Evolutionary conservation across 179 eudicot species (phyloP).

Genomic region (Spergularia azorica): DNA sequence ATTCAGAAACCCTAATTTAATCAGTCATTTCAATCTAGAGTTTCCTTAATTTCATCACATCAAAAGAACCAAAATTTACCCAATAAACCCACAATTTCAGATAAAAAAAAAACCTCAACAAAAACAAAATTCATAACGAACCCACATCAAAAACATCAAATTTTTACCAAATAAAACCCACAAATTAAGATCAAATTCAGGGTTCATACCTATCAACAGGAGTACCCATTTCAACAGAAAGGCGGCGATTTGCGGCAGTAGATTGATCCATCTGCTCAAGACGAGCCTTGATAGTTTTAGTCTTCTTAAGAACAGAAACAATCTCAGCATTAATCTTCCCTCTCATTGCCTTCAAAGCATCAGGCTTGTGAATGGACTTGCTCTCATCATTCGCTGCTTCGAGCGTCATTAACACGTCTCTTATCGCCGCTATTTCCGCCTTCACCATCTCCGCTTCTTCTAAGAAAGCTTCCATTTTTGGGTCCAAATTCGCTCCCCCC

Average conservation of each 20-base stretch:
- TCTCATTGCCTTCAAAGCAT: conserved; percentile 61
- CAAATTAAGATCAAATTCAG: neutral
- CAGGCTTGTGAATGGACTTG: conserved; percentile 73
- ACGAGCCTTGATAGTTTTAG: conserved; percentile 58
- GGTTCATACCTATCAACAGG: conserved; percentile 53
- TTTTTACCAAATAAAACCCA: neutral
- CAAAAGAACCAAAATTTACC: too few relatives aligned
- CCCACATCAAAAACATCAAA: neutral
- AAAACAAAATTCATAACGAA: neutral
- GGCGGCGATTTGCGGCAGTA: conserved; percentile 53
- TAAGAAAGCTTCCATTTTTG: conserved; percentile 64
- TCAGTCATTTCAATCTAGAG: too few relatives aligned
- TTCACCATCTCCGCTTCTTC: conserved; percentile 84
- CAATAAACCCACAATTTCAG: too few relatives aligned
- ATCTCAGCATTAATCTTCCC: conserved; percentile 60
- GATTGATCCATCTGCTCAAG: conserved; percentile 81
- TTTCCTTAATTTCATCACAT: too few relatives aligned
- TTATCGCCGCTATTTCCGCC: conserved; percentile 57
- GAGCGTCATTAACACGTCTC: conserved; percentile 46
- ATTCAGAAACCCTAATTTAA: too few relatives aligned
- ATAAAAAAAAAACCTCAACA: too few relatives aligned
- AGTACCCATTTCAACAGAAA: conserved; percentile 60
- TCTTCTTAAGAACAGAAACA: conserved; percentile 60
- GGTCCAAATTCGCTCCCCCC: conserved; percentile 38
- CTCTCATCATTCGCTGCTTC: conserved; percentile 58